Percentiles rank a stretch among this genome's conserved stretches.
phyloP scores from a whole-genome alignment of 345 rosid genomes.

The Citrus medica region DNA sequence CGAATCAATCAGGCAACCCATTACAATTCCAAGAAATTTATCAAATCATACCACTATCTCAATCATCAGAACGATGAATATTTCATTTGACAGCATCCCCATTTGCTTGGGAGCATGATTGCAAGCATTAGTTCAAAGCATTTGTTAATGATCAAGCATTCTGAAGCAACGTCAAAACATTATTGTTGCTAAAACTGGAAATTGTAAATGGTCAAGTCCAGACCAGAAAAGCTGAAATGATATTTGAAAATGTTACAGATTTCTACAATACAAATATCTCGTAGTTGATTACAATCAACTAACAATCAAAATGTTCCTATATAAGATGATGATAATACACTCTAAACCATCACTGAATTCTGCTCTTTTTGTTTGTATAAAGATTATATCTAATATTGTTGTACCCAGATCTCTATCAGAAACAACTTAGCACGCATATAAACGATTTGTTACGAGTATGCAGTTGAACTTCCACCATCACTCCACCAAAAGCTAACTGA shows the following conservation, averaged over 20 bases:
- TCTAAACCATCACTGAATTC: background rate
- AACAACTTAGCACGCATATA: background rate
- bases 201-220: background rate
- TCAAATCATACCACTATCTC: background rate
- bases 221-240: background rate
- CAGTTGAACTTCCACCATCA: constrained; percentile 24
- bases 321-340: background rate
- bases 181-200: background rate
- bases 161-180: background rate
- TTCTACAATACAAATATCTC: background rate
- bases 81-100: background rate
- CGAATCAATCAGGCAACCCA: background rate
- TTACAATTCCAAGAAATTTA: background rate
- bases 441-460: constrained; percentile 16
- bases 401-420: background rate
- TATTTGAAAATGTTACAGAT: background rate
- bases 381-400: background rate
- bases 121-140: background rate
- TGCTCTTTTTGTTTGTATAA: background rate
- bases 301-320: background rate
- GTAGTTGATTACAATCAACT: background rate
- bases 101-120: background rate
- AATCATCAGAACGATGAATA: background rate
- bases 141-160: background rate
- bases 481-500: constrained; percentile 99